Evolutionary conservation across 305 asterid species (phyloP).

Genomic region (Stenogyne calaminthoides): DNA sequence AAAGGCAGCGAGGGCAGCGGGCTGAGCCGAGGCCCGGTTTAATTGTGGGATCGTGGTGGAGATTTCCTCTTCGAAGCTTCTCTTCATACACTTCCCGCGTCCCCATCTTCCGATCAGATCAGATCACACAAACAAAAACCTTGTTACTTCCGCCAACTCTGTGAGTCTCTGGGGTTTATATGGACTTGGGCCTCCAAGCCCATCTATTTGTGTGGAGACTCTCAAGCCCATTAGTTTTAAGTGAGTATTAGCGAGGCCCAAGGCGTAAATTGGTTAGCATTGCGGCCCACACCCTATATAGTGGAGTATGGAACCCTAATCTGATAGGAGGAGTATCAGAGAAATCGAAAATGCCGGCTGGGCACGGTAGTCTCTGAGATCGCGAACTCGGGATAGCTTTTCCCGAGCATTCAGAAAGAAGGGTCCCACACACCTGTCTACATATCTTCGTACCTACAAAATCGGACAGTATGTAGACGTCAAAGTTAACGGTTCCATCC

Average conservation of each 20-base stretch:
- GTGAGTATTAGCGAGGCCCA: background rate
- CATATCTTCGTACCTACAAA: slow-evolving; percentile 47
- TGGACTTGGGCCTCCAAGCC: background rate
- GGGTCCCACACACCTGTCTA: slow-evolving; percentile 53
- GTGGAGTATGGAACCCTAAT: too few species aligned
- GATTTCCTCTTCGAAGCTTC: slow-evolving; percentile 64
- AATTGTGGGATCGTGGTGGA: slow-evolving; percentile 71
- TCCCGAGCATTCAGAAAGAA: slow-evolving; percentile 53
- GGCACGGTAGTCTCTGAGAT: slow-evolving; percentile 50
- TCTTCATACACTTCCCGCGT: slow-evolving; percentile 81
- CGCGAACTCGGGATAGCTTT: slow-evolving; percentile 48
- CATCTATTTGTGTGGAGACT: too few species aligned
- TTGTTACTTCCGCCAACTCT: too few species aligned
- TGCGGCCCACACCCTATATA: too few species aligned
- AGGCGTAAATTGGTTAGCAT: too few species aligned
- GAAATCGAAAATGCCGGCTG: slow-evolving; percentile 42
- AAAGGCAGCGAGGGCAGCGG: slow-evolving; percentile 80
- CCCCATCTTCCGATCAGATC: slow-evolving; percentile 50
- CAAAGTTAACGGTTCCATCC: slow-evolving; percentile 56
- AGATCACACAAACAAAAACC: too few species aligned
- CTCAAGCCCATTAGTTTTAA: too few species aligned
- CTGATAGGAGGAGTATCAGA: too few species aligned
- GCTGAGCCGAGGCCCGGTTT: slow-evolving; percentile 76
- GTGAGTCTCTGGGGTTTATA: too few species aligned
- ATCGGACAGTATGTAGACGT: slow-evolving; percentile 54